Conservation (phyloP, 345 rosid species). For the Populus nigra region DNA sequence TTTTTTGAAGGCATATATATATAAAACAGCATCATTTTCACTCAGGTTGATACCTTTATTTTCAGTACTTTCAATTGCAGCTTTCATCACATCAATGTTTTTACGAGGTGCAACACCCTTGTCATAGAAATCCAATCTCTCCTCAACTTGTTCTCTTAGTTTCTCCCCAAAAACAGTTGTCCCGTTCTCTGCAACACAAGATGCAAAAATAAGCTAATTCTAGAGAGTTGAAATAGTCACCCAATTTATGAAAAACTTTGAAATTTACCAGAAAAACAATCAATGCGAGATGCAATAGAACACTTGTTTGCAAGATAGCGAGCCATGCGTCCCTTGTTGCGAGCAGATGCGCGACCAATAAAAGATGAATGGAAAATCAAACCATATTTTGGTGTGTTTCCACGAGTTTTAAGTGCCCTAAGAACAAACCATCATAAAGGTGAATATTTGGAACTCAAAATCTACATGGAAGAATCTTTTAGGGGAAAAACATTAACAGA, state of each 20-base stretch:
- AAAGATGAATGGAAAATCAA: slow-evolving; percentile 90
- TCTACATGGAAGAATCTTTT: not conserved
- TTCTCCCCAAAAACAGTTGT: slow-evolving; percentile 76
- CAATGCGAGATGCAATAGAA: slow-evolving; percentile 89
- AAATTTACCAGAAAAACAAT: slow-evolving; percentile 77
- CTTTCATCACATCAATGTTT: slow-evolving; percentile 92
- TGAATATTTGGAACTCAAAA: not conserved
- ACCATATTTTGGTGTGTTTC: slow-evolving; percentile 97
- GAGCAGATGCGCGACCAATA: slow-evolving; percentile 83
- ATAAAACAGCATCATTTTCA: not conserved
- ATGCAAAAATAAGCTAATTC: not conserved
- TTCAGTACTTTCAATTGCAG: slow-evolving; percentile 52
- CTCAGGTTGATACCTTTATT: slow-evolving; percentile 42
- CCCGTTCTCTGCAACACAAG: slow-evolving; percentile 44
- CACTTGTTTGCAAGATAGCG: slow-evolving; percentile 96
- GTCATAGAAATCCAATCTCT: slow-evolving; percentile 82
- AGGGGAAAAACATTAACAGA: not conserved
- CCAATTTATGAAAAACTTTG: not conserved
- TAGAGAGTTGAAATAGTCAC: not conserved
- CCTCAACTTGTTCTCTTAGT: slow-evolving; percentile 93
- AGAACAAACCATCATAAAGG: not conserved
- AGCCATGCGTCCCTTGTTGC: slow-evolving; percentile 95
- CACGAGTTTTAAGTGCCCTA: slow-evolving; percentile 92
- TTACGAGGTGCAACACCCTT: slow-evolving; percentile 96
- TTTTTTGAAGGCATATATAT: not conserved